Percentiles rank a stretch among this genome's conserved stretches.
These are phyloP conservation scores for Aspergillus sp. DNA, from an alignment of 2,329 filamentous ascomycete genomes.

Conservation along the genomic window DNA sequence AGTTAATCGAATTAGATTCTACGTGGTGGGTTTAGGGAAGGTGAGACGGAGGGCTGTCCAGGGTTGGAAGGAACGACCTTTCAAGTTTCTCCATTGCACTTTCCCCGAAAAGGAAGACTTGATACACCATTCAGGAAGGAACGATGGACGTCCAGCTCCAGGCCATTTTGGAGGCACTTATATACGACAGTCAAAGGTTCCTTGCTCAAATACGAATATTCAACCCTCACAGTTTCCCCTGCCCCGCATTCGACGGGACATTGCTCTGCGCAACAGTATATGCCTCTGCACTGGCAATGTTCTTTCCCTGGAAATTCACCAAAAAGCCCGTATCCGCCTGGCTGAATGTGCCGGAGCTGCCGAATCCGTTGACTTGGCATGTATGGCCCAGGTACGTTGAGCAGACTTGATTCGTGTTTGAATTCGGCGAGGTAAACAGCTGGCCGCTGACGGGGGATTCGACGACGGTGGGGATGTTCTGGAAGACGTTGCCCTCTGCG, in stretches of 20 bases:
- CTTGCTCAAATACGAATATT: too few relatives aligned
- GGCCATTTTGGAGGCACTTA: too few relatives aligned
- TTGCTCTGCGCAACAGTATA: not conserved
- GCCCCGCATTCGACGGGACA: not conserved
- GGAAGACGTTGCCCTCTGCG: constrained; percentile 60
- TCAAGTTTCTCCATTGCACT: too few relatives aligned
- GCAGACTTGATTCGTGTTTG: constrained; percentile 44
- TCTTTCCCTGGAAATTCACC: constrained; percentile 53
- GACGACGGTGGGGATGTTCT: constrained; percentile 48
- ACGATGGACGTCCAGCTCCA: too few relatives aligned
- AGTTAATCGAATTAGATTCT: too few relatives aligned
- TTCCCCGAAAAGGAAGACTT: too few relatives aligned
- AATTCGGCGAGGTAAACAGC: constrained; percentile 37
- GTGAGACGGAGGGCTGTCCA: too few relatives aligned
- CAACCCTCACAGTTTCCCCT: not conserved
- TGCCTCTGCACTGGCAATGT: constrained; percentile 40
- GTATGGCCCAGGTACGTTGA: constrained; percentile 48
- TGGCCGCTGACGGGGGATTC: constrained; percentile 34
- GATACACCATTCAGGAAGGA: too few relatives aligned
- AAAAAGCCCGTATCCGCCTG: constrained; percentile 52
- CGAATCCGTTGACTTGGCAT: constrained; percentile 54
- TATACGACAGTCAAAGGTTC: too few relatives aligned
- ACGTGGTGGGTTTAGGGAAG: too few relatives aligned
- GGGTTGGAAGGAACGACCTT: too few relatives aligned
- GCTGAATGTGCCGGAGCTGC: constrained; percentile 33